These are phyloP conservation scores for Phtheirospermum japonicum DNA, from an alignment of 257 asterid species.

Conservation along the genomic window DNA sequence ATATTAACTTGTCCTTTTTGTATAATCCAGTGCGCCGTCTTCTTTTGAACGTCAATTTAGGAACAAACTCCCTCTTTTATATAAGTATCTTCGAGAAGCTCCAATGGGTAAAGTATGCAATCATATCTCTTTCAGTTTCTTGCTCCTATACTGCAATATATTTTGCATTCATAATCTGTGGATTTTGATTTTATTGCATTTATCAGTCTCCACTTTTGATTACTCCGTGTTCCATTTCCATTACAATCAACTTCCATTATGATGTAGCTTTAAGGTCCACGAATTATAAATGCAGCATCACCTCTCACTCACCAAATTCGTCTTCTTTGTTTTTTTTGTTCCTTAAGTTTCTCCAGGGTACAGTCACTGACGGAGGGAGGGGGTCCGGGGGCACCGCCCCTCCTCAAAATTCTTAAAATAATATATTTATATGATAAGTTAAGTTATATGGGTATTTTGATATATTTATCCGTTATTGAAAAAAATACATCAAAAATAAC, in stretches of 20 bases:
- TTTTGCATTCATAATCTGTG: constrained; percentile 20
- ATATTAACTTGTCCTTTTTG: constrained; percentile 23
- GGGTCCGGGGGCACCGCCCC: too few species aligned
- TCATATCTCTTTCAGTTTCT: constrained; percentile 15
- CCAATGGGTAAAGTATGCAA: constrained; percentile 62
- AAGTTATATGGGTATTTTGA: too few species aligned
- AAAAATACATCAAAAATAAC: too few species aligned
- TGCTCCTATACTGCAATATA: constrained; percentile 18
- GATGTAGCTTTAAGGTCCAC: constrained; percentile 10
- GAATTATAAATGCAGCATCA: constrained; percentile 9
- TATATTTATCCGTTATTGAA: too few species aligned
- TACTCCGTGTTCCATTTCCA: not conserved
- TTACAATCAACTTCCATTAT: constrained; percentile 18
- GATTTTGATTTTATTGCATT: constrained; percentile 11
- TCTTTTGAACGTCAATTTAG: constrained; percentile 76
- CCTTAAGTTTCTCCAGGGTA: not conserved
- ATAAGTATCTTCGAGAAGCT: constrained; percentile 78
- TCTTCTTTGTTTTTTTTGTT: constrained; percentile 8
- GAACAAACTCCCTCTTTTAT: constrained; percentile 71
- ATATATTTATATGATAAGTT: too few species aligned
- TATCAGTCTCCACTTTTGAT: constrained; percentile 9
- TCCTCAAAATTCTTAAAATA: too few species aligned
- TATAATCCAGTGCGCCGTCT: constrained; percentile 75
- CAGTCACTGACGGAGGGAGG: too few species aligned
- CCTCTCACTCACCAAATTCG: not conserved